Conservation (phyloP, 2,329 filamentous ascomycete species). For the Bertia moriformis region DNA sequence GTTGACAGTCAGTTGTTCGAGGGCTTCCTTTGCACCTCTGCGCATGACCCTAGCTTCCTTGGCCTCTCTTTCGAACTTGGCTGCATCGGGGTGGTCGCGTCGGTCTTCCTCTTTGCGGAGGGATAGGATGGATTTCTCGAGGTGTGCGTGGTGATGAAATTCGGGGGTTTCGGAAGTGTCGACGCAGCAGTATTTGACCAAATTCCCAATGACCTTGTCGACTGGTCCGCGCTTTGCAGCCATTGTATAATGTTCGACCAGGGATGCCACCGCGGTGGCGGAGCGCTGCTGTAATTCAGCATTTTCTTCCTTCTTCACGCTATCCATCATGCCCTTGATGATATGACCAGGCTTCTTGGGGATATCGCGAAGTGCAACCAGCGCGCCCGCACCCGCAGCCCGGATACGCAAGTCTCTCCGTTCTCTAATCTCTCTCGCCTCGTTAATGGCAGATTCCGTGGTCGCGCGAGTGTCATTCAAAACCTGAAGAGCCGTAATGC, state of each 20-base stretch:
- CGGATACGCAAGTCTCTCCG: slow-evolving; percentile 73
- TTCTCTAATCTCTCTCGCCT: slow-evolving; percentile 66
- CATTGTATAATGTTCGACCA: slow-evolving; percentile 75
- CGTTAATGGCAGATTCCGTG: slow-evolving; percentile 58
- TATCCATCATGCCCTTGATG: slow-evolving; percentile 98
- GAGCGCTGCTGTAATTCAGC: slow-evolving; percentile 75
- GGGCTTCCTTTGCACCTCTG: slow-evolving; percentile 81
- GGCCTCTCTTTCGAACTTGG: slow-evolving; percentile 76
- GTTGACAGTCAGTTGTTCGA: slow-evolving; percentile 70
- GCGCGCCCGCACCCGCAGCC: slow-evolving; percentile 71
- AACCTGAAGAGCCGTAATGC: slow-evolving; percentile 67
- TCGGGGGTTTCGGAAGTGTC: slow-evolving; percentile 96
- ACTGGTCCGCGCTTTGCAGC: slow-evolving; percentile 71
- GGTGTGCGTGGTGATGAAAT: slow-evolving; percentile 67
- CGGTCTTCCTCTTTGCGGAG: slow-evolving; percentile 95
- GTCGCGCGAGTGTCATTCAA: slow-evolving; percentile 64
- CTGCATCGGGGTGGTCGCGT: slow-evolving; percentile 80
- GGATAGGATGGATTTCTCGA: slow-evolving; percentile 72
- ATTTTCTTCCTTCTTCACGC: slow-evolving; percentile 89
- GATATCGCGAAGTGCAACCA: slow-evolving; percentile 73
- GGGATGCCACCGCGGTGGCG: slow-evolving; percentile 65
- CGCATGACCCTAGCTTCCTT: slow-evolving; percentile 80
- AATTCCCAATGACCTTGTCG: slow-evolving; percentile 87
- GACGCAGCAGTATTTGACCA: slow-evolving; percentile 95
- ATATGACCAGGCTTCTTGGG: slow-evolving; percentile 87